Evolutionary conservation across 441 rosid genomes (phyloP).

Genomic region (Euphorbia celastroides): DNA sequence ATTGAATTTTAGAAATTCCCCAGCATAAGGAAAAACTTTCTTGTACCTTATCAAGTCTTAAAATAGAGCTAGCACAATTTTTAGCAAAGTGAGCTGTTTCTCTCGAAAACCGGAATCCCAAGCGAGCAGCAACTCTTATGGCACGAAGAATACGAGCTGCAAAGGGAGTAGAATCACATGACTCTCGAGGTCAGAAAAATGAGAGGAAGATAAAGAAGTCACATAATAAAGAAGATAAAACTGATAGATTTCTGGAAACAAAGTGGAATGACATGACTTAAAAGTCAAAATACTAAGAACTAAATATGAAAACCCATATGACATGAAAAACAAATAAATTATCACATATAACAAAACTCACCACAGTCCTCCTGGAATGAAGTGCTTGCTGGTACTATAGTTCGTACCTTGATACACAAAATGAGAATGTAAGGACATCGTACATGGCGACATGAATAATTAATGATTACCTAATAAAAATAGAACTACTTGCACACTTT

Average conservation of each 20-base stretch:
- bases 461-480: constrained; percentile 22
- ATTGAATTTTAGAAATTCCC: constrained; percentile 7
- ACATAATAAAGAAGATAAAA: too few species aligned
- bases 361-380: constrained; percentile 91
- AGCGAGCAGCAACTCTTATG: constrained; percentile 76
- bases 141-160: constrained; percentile 94
- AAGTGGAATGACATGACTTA: not conserved
- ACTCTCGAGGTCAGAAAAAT: constrained; percentile 1
- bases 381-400: constrained; percentile 58
- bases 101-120: constrained; percentile 68
- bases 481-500: constrained; percentile 72
- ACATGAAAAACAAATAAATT: not conserved
- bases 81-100: constrained; percentile 73
- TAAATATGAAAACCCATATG: not conserved
- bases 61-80: constrained; percentile 41
- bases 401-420: constrained; percentile 49
- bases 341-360: constrained; percentile 24
- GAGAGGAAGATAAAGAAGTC: constrained; percentile 6
- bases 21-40: constrained; percentile 9
- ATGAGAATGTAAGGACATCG: constrained; percentile 23
- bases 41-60: constrained; percentile 77
- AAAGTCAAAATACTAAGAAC: not conserved
- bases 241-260: not conserved
- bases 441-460: constrained; percentile 8
- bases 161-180: constrained; percentile 17